phyloP scores from a whole-genome alignment of 1,139 yeast genomes.

The Maudiozyma humilis region DNA sequence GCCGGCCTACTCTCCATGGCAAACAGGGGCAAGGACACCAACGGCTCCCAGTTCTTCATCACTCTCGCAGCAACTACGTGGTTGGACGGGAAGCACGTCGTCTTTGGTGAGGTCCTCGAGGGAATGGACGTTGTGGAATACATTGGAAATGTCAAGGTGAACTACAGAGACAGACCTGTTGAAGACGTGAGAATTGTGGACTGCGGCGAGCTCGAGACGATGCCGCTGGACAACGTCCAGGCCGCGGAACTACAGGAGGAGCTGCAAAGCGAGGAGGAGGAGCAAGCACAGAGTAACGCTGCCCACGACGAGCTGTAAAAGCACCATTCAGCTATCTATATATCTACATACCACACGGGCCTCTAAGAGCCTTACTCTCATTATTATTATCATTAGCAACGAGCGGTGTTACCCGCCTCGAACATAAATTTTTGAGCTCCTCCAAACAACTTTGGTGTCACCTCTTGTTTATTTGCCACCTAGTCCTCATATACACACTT shows the following conservation, averaged over 20 bases:
- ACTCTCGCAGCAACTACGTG: conserved; percentile 55
- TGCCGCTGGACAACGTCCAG: conserved; percentile 1
- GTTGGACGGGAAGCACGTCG: conserved; percentile 67
- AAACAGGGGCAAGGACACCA: conserved; percentile 70
- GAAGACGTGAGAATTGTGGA: conserved; percentile 42
- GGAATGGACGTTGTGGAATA: conserved; percentile 55
- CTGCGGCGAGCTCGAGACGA: conserved; percentile 23
- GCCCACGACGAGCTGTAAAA: conserved; percentile 7
- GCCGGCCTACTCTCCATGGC: conserved; percentile 75
- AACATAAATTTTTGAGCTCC: background rate
- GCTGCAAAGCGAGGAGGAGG: conserved; percentile 2
- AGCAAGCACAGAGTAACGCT: background rate
- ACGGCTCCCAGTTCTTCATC: conserved; percentile 72
- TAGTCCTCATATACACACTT: too few relatives aligned
- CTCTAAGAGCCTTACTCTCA: too few relatives aligned
- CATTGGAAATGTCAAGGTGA: conserved; percentile 45
- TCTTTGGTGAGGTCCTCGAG: conserved; percentile 66
- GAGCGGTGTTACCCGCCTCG: background rate
- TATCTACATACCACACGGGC: background rate
- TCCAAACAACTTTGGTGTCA: background rate
- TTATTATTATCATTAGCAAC: background rate
- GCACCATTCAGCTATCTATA: background rate
- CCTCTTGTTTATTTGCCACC: background rate
- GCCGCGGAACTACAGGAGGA: conserved; percentile 4
- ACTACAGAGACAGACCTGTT: conserved; percentile 44